phyloP scores from a whole-genome alignment of 1,139 yeast species.

The Blastobotrys ciferrii region DNA sequence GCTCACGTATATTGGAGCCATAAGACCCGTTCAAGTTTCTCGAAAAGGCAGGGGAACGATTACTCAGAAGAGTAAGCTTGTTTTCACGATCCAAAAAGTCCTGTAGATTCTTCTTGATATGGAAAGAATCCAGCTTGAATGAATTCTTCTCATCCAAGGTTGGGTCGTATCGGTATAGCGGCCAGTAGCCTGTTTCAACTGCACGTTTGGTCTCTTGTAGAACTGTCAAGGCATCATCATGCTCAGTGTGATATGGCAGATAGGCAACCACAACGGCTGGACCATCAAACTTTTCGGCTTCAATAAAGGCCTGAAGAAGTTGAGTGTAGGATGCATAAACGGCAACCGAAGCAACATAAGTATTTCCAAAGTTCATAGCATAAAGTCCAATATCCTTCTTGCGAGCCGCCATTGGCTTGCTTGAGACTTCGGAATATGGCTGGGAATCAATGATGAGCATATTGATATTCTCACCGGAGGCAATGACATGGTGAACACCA shows the following conservation, averaged over 20 bases:
- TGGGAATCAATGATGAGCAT: constrained; percentile 89
- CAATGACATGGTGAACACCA: constrained; percentile 81
- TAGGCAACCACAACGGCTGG: constrained; percentile 91
- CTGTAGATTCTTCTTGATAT: constrained; percentile 70
- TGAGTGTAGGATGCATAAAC: constrained; percentile 92
- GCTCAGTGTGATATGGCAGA: constrained; percentile 69
- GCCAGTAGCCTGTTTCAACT: constrained; percentile 95
- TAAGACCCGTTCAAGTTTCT: constrained; percentile 65
- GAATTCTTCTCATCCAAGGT: constrained; percentile 47
- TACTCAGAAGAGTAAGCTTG: constrained; percentile 71
- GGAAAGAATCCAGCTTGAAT: constrained; percentile 82
- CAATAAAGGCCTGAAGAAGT: constrained; percentile 81
- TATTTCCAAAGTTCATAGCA: constrained; percentile 90
- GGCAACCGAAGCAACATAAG: constrained; percentile 93
- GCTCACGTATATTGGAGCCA: constrained; percentile 58
- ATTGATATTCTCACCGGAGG: constrained; percentile 76
- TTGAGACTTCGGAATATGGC: constrained; percentile 53
- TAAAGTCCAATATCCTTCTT: constrained; percentile 93
- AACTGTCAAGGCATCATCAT: constrained; percentile 68
- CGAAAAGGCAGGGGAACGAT: constrained; percentile 71
- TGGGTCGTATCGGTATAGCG: constrained; percentile 85
- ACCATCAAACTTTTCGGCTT: constrained; percentile 84
- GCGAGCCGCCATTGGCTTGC: constrained; percentile 41
- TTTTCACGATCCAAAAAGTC: constrained; percentile 88
- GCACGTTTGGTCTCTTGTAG: constrained; percentile 86